phyloP scores from a whole-genome alignment of 2,329 filamentous ascomycete genomes.

The Macrophomina tecta region DNA sequence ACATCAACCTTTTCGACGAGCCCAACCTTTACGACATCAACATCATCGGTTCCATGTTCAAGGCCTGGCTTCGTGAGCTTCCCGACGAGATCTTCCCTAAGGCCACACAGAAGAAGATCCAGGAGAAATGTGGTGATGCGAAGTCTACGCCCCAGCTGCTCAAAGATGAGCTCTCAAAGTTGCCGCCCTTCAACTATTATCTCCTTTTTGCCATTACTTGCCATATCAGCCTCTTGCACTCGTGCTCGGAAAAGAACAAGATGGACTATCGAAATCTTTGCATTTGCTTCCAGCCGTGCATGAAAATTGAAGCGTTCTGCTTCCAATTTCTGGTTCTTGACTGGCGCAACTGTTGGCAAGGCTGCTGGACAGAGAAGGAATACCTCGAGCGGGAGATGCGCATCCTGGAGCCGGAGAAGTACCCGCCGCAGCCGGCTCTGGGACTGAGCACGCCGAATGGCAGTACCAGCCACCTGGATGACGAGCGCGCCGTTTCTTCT shows the following conservation, averaged over 20 bases:
- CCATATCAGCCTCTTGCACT: conserved; percentile 88
- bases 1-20: conserved; percentile 89
- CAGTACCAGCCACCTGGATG: conserved; percentile 40
- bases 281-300: conserved; percentile 96
- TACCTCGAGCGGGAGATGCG: conserved; percentile 70
- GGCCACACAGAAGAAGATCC: conserved; percentile 77
- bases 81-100: conserved; percentile 94
- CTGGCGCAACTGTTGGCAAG: conserved; percentile 97
- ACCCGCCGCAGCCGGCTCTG: conserved; percentile 15
- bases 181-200: conserved; percentile 98
- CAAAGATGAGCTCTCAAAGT: conserved; percentile 87
- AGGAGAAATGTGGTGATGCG: conserved; percentile 77
- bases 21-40: conserved; percentile 93
- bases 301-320: conserved; percentile 94
- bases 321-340: conserved; percentile 95
- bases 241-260: conserved; percentile 94
- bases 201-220: conserved; percentile 96
- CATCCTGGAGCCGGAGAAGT: conserved; percentile 32
- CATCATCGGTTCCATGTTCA: conserved; percentile 94
- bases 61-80: conserved; percentile 93
- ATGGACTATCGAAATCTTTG: conserved; percentile 97
- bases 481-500: conserved; percentile 65
- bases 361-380: conserved; percentile 86
- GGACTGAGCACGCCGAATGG: conserved; percentile 24
- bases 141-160: conserved; percentile 83